Conservation (phyloP, 805 yeast genomes). For the Komagataella pastoris region DNA sequence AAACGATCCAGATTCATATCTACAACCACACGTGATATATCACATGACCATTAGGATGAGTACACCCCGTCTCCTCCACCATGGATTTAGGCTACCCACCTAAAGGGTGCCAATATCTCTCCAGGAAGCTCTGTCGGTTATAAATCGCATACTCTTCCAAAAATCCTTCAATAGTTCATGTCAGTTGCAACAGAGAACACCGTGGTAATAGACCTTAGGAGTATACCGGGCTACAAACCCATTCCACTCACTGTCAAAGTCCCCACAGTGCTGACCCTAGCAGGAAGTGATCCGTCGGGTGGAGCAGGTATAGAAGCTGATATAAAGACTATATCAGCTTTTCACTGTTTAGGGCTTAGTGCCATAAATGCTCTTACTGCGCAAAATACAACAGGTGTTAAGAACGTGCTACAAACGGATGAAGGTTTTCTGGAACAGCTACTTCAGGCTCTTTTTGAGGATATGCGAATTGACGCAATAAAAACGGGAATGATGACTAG, state of each 20-base stretch:
- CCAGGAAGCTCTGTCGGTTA: background rate
- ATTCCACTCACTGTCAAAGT: conserved; percentile 4
- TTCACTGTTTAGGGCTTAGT: conserved; percentile 69
- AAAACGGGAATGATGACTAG: conserved; percentile 67
- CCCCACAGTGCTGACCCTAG: conserved; percentile 33
- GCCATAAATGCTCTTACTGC: conserved; percentile 73
- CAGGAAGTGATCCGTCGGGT: conserved; percentile 81
- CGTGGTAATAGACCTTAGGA: background rate
- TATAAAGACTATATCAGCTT: conserved; percentile 65
- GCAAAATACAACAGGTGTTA: conserved; percentile 49
- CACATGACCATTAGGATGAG: background rate
- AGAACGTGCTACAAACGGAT: conserved; percentile 27
- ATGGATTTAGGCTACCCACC: background rate
- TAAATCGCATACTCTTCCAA: background rate
- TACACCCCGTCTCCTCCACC: background rate
- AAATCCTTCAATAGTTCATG: background rate
- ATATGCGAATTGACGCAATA: conserved; percentile 52
- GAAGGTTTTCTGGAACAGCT: conserved; percentile 30
- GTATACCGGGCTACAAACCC: background rate
- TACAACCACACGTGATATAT: background rate
- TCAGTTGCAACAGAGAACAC: background rate
- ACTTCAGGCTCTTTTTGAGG: conserved; percentile 43
- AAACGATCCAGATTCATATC: no score
- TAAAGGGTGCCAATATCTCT: background rate
- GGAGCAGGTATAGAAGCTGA: conserved; percentile 95